Evolutionary conservation across 192 early-diverging fungal species (phyloP).

Genomic region (Dimargaris xerosporica): DNA sequence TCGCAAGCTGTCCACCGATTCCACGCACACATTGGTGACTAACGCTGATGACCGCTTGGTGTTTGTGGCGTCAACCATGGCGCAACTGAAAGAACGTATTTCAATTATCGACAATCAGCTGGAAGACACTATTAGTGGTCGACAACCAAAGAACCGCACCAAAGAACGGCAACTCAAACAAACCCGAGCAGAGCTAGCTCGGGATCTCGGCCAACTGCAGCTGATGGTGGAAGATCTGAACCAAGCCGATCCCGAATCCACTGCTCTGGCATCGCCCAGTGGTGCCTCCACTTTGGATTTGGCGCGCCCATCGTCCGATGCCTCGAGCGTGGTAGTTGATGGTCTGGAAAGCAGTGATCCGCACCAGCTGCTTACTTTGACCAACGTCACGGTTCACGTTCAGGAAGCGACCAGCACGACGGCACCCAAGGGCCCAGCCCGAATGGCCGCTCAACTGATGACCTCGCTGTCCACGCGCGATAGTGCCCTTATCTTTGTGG

Average conservation of each 20-base stretch:
- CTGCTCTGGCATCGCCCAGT: neutral
- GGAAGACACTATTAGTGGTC: no score
- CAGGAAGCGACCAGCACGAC: neutral
- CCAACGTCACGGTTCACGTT: constrained; percentile 8
- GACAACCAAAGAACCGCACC: no score
- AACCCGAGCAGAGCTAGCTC: neutral
- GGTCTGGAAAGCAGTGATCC: no score
- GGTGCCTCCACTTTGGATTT: neutral
- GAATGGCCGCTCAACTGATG: neutral
- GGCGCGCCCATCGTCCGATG: no score
- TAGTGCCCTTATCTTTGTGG: constrained; percentile 4
- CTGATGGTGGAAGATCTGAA: neutral
- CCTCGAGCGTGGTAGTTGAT: no score
- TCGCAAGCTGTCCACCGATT: no score
- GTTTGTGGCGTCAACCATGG: neutral
- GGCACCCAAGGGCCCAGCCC: neutral
- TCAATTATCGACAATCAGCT: neutral
- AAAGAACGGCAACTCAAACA: neutral
- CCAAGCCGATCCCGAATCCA: neutral
- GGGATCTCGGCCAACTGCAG: neutral
- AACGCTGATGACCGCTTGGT: no score
- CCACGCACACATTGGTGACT: no score
- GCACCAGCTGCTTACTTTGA: neutral
- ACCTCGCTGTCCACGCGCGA: constrained; percentile 9
- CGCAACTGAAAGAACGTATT: constrained; percentile 1